A percentile compares a stretch with the other conserved stretches of the same genome.
phyloP scores from a whole-genome alignment of 2,329 filamentous ascomycete genomes.

The Colletotrichum sp. region DNA sequence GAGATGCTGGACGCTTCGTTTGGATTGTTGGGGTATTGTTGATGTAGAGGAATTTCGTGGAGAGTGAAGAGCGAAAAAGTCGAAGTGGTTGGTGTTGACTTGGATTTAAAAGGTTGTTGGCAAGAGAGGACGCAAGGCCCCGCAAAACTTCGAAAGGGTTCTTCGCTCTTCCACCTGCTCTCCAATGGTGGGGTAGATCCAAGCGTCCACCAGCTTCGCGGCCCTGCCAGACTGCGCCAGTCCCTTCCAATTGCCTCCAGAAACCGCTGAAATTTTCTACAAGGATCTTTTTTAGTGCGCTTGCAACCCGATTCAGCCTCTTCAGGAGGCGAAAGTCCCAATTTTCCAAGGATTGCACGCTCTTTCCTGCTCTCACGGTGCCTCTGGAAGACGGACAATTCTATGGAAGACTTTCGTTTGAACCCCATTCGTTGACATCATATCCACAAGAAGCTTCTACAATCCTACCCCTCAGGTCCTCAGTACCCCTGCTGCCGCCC shows the following conservation, averaged over 20 bases:
- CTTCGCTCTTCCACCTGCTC: conserved; percentile 19
- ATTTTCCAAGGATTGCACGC: not conserved
- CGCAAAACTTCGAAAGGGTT: conserved; percentile 21
- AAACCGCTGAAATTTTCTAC: conserved; percentile 11
- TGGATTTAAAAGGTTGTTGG: conserved; percentile 17
- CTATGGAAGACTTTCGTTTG: not conserved
- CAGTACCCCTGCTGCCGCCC: not conserved
- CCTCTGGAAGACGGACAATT: not conserved
- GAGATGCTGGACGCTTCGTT: conserved; percentile 13
- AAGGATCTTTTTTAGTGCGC: not conserved
- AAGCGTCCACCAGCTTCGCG: not conserved
- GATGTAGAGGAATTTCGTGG: not conserved
- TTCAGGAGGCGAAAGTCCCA: not conserved
- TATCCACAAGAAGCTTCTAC: conserved; percentile 11
- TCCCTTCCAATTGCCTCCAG: conserved; percentile 3
- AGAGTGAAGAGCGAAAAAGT: not conserved
- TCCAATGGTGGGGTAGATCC: conserved; percentile 18
- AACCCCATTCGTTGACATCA: conserved; percentile 14
- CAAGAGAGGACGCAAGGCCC: conserved; percentile 18
- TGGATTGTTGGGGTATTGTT: conserved; percentile 5
- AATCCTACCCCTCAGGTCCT: not conserved
- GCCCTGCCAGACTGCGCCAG: conserved; percentile 8
- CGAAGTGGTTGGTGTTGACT: not conserved
- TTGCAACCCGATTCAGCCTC: not conserved
- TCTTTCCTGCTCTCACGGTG: not conserved